Base-by-base conservation (phyloP, 2,329 filamentous ascomycete species). In the Helotiales sp. region DNA sequence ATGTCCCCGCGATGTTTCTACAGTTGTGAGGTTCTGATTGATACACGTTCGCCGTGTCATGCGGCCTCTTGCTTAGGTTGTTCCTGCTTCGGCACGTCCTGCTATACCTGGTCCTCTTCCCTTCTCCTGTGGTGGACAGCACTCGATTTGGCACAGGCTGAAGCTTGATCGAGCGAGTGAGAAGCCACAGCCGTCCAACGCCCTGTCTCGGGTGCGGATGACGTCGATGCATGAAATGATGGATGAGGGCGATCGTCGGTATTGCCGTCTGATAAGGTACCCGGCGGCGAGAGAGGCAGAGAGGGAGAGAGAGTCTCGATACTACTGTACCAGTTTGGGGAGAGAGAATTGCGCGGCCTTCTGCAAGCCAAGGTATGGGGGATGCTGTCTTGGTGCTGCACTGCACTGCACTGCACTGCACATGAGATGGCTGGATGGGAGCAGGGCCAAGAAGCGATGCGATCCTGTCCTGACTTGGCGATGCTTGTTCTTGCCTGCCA, bases 141-240 rank as follows among this genome's bases (percentile, higher is more conserved):
- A 15, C 29, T 42, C 12, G 27, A 31, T 55, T 19, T 49, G 53
- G 29, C 33, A 42, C 33, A 15, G 46, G 6, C 13, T 38, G 44
- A 34, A 25, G 24, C 46, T 55, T 27, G 54, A 51, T 55, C 46
- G 34, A 29, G 47, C 22, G 34, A 22, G n/a, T 24, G 36, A 36
- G n/a, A 3, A 50, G 52, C 34, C 53, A 50, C 46, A 48, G 15
- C 33, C 46, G 40, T 38, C 22, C 34, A 31, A 44, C 40, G 40
- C 40, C 22, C 15, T 15, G 10, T 24, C 30, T 48, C 29, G 25
- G 25, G 47, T 52, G n/a, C 29, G 47, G 29, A 56, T 56, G 47
- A 56, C 54, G 54, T 56, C 47, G 47, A 52, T 52, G 38, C 29
- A 47, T 40, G 44, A 44, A 44, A 44, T 24, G 40, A 40, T n/a